A percentile compares a stretch with the other conserved stretches of the same genome.
phyloP scores from a whole-genome alignment of 352 stramenopile genomes.

The Pythium oligandrum region DNA sequence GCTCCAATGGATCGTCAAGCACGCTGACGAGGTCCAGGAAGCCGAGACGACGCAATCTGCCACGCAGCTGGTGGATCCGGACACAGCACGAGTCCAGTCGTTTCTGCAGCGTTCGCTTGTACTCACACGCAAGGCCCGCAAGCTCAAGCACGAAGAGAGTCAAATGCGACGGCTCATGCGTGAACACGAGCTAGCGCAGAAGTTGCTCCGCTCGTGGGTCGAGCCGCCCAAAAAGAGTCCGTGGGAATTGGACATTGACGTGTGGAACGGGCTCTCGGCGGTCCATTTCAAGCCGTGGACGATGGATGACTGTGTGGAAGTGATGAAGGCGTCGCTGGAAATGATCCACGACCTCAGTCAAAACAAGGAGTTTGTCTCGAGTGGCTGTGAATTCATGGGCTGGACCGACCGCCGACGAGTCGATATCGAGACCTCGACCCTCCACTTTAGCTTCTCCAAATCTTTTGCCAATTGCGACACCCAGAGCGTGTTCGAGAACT shows the following conservation, averaged over 20 bases:
- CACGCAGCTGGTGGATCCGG: not conserved
- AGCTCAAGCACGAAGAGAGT: conserved; percentile 11
- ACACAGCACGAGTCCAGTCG: conserved; percentile 13
- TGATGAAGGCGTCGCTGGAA: conserved; percentile 20
- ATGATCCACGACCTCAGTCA: conserved; percentile 18
- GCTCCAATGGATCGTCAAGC: conserved; percentile 13
- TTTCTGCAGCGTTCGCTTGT: conserved; percentile 10
- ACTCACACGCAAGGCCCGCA: conserved; percentile 5
- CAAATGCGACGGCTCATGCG: conserved; percentile 17
- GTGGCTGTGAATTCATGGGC: conserved; percentile 22
- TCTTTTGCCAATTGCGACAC: conserved; percentile 20
- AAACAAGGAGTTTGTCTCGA: conserved; percentile 22
- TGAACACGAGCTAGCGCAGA: conserved; percentile 19
- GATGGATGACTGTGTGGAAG: conserved; percentile 16
- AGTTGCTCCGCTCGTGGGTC: conserved; percentile 21
- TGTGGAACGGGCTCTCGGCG: conserved; percentile 18
- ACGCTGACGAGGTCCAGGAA: conserved; percentile 4
- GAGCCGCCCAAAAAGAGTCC: conserved; percentile 14
- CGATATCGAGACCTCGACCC: conserved; percentile 16
- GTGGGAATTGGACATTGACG: conserved; percentile 21
- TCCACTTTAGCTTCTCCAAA: conserved; percentile 27
- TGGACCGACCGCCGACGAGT: conserved; percentile 18
- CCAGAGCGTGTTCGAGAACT: conserved; percentile 19
- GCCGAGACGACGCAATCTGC: conserved; percentile 1
- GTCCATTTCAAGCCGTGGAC: conserved; percentile 14